Conservation (phyloP, 345 rosid species). For the Garcia nutans region DNA sequence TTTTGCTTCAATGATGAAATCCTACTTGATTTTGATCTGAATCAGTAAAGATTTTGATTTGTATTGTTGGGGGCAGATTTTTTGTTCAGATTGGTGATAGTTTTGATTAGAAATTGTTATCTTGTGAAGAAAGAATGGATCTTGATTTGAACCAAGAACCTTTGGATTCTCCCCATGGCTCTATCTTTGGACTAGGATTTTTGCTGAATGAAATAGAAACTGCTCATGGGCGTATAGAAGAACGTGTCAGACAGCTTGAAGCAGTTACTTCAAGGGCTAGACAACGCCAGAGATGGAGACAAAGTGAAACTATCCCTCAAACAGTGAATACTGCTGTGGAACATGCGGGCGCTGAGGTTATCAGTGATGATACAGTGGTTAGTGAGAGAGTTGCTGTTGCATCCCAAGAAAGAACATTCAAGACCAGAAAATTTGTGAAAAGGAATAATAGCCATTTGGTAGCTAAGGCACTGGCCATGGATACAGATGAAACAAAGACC, state of each 20-base stretch:
- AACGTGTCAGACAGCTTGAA: constrained; percentile 56
- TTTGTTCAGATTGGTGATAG: neutral
- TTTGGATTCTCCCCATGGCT: constrained; percentile 26
- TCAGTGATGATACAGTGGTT: constrained; percentile 9
- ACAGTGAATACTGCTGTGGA: constrained; percentile 20
- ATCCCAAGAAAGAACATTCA: constrained; percentile 30
- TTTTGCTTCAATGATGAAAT: neutral
- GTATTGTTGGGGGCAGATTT: neutral
- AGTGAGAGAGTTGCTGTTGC: constrained; percentile 18
- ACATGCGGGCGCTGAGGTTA: constrained; percentile 23
- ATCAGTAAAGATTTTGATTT: constrained; percentile 4
- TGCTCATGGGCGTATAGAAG: constrained; percentile 50
- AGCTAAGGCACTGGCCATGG: constrained; percentile 20
- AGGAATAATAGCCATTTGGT: constrained; percentile 36
- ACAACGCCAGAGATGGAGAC: constrained; percentile 40
- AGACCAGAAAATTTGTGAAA: constrained; percentile 22
- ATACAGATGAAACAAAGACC: constrained; percentile 18
- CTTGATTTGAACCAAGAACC: constrained; percentile 59
- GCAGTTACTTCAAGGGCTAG: constrained; percentile 49
- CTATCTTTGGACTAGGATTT: constrained; percentile 33
- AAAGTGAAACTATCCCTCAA: constrained; percentile 13
- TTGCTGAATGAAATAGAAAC: constrained; percentile 45
- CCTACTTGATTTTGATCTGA: neutral
- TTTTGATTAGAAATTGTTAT: constrained; percentile 14
- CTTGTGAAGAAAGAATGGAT: constrained; percentile 43